Base-by-base conservation (phyloP, 805 yeast species). In the Wickerhamiella vanderwaltii region DNA sequence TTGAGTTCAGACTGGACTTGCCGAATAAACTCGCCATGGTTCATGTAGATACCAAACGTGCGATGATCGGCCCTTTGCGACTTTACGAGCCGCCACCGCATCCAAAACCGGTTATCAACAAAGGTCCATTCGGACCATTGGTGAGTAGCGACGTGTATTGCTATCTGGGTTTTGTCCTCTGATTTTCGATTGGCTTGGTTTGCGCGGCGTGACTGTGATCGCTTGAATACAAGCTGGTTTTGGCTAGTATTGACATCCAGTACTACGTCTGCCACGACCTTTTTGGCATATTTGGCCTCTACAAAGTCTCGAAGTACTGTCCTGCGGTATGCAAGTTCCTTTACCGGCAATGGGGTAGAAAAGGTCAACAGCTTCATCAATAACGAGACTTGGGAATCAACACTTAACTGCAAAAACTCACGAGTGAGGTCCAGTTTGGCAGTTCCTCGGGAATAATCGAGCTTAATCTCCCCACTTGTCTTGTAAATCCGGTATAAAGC, bases 21-120 rank as follows among this genome's bases (percentile, higher is more conserved):
- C 18, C 26, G 26, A 6, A 19, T 22, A 18, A 18, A 26, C 15
- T 35, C 13, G 9, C 30, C 39, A 20, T 25, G 30, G 23, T 35
- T 35, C 23, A 25, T 13, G 30, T 24, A 16, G 7, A 35, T 15
- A 17, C 23, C 29, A 12, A 35, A 24, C 23, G 16, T 22, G 6
- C 29, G n/a, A 4, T 6, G 19, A 3, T 19, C 12, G 18, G 29
- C 33, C 2, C 24, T 15, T 19, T 24, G 22, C 6, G 19, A 18
- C 6, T 11, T 16, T 2, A 44, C 41, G 13, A 48, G 43, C 31
- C 33, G 39, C 51, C 52, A 52, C 1, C 56, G 42, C 19, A 52
- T 16, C 45, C 44, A 48, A 44, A 48, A 51, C 19, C 56, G 40
- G 23, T 49, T 40, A 29, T 52, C 56, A 1, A 52, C 9, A 4